Conservation (phyloP, 495 filamentous ascomycete species). For the Trypethelium eluteriae region DNA sequence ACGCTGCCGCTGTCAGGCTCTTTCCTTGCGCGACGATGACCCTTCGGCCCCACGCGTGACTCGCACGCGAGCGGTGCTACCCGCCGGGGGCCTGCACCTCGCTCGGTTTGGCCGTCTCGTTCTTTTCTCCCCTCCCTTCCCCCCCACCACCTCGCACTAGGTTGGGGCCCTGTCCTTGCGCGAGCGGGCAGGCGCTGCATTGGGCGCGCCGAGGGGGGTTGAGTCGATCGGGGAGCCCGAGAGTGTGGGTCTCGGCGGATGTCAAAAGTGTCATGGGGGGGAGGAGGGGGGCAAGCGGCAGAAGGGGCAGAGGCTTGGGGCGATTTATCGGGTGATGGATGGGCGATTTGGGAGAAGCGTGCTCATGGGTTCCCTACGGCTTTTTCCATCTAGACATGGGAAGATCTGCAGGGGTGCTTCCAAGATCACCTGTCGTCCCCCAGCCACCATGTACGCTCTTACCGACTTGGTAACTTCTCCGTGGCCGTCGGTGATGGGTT, state of each 20-base stretch:
- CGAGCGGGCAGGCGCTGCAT: background rate
- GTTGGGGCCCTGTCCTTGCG: no score
- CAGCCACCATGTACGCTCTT: background rate
- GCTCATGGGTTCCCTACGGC: background rate
- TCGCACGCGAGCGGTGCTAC: background rate
- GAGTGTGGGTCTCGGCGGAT: background rate
- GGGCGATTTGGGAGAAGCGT: background rate
- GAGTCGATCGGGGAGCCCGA: background rate
- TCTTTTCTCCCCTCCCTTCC: background rate
- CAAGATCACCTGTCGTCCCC: background rate
- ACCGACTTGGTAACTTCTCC: background rate
- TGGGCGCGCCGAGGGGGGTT: background rate
- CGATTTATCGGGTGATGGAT: background rate
- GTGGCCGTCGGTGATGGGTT: background rate
- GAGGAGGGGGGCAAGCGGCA: no score
- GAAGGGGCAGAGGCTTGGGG: background rate
- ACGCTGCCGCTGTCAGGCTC: constrained; percentile 20
- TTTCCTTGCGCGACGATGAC: constrained; percentile 15
- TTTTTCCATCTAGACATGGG: constrained; percentile 7
- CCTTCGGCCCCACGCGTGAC: background rate
- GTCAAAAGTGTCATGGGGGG: background rate
- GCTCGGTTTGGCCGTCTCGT: background rate
- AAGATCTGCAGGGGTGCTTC: constrained; percentile 11
- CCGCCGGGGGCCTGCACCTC: background rate
- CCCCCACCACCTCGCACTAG: no score